Evolutionary conservation across 352 stramenopile species (phyloP), one percentile per base, ranked within the genome.

Genomic region (Halophytophthora polymorphica): DNA sequence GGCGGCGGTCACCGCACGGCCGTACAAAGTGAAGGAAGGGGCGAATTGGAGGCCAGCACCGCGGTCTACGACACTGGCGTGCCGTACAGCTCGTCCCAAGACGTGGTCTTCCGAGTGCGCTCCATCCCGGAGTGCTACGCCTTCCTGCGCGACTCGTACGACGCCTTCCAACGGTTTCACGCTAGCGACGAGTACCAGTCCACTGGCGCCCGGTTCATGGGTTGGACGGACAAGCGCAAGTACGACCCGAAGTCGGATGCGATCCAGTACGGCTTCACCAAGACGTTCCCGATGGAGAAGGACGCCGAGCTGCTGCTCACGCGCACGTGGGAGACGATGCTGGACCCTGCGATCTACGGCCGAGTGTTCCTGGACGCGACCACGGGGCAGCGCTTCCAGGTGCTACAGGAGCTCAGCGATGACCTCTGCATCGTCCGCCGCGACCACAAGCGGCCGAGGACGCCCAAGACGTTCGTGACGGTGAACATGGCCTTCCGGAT

Each of bases 401-500:
- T 77, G 15, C 52, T 89, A 13, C 77, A 89, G 55, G 51, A 45
- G 13, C 49, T 86, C 22, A 76, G 72, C 38, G 66, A 86, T 52
- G 66, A 84, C 42, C 35, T 89, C 7, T 67, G 64, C 25, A 74
- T 89, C 50, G 73, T 85, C 52, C 73, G 73, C 2, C 59, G 77
- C 31, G 70, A 86, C 58, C 70, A 84, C 45, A 70, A 67, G 44
- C 60, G 83, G 50, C 53, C 58, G 6, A 53, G 50, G 15, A 60
- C 83, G 39, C 53, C 67, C 7, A 57, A 75, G 47, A 82, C 62
- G 31, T 86, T 86, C 57, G 47, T 83, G 36, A 86, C 73, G 0
- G 68, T 77, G 21, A 61, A 85, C 53, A 67, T 88, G 33, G 60
- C 85, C 14, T 86, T 85, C 55, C 74, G 77, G 4, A 45, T 86